Base-by-base conservation (phyloP, 1,284 basidiomycete genomes). In the Malassezia nana region DNA sequence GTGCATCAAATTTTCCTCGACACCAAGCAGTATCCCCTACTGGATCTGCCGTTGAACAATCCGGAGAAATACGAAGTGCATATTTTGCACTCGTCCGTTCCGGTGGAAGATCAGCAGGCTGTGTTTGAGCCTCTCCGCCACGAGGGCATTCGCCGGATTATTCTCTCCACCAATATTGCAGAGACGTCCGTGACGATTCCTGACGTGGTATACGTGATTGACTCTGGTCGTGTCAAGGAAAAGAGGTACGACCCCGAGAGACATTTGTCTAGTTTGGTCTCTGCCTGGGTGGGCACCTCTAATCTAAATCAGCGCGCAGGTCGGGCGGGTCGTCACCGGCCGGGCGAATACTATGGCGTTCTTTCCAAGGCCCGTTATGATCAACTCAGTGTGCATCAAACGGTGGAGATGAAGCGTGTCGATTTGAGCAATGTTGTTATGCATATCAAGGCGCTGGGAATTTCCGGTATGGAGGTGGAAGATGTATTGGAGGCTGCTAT, bases 381-480 rank as follows among this genome's bases (percentile, higher is more conserved):
- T 16, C 76, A 78, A 12, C 79, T 95, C 41, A 80, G 83, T 55
- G 81, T 87, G 30, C 85, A 94, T 69, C 89, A 91, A 75, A 85
- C 84, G 0, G 91, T 95, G 33, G 91, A 95, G 76, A 96, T 96
- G 89, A 90, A 89, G 76, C 82, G 90, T 28, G 59, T 60, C 13
- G 71, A 74, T 50, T 60, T 74, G 38, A 72, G 67, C 52, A 70
- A 72, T 49, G 66, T 71, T 18, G 69, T 71, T 64, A 89, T 73
- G 91, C 90, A 92, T 73, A 83, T 96, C 76, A 96, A 94, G 69
- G 91, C 90, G n/a, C 81, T 95, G 42, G 85, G 90, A 69, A 87
- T 95, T 73, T 86, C 89, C 6, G 83, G 83, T 46, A 84, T 90
- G 82, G 78, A 82, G 29, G 87, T 88, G 16, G 87, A 94, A 70